phyloP scores from a whole-genome alignment of 1,139 yeast species.

The Torulaspora pretoriensis region DNA sequence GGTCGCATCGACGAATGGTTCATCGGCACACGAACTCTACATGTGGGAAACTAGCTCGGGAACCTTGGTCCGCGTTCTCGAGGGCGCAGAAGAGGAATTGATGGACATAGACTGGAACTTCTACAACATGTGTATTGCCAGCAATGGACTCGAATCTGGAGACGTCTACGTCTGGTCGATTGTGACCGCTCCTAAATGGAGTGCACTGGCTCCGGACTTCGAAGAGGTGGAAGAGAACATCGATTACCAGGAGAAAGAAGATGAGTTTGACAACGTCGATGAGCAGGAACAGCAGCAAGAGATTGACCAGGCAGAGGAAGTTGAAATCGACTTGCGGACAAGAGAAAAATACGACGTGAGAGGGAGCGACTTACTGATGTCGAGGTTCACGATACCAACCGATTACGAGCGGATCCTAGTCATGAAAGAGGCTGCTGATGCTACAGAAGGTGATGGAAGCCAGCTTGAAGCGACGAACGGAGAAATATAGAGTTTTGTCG shows the following conservation, averaged over 20 bases:
- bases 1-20: conserved; percentile 84
- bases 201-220: conserved; percentile 95
- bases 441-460: background rate
- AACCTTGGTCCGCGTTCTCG: conserved; percentile 78
- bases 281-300: conserved; percentile 62
- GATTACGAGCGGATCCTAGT: conserved; percentile 33
- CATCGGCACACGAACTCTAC: conserved; percentile 80
- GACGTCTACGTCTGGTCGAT: conserved; percentile 79
- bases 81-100: conserved; percentile 86
- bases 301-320: conserved; percentile 65
- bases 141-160: conserved; percentile 89
- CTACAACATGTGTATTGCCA: conserved; percentile 66
- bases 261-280: conserved; percentile 77
- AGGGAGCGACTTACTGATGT: conserved; percentile 41
- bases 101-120: conserved; percentile 86
- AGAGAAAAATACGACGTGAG: conserved; percentile 62
- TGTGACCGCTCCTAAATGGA: conserved; percentile 88
- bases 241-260: conserved; percentile 83
- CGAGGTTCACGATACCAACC: conserved; percentile 32
- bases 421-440: conserved; percentile 17
- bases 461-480: background rate
- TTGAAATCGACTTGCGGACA: conserved; percentile 61
- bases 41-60: conserved; percentile 93
- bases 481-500: background rate
- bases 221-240: conserved; percentile 92